These are phyloP conservation scores for Mrakia hoshinonis DNA, from an alignment of 768 basidiomycete genomes.

Conservation along the genomic window DNA sequence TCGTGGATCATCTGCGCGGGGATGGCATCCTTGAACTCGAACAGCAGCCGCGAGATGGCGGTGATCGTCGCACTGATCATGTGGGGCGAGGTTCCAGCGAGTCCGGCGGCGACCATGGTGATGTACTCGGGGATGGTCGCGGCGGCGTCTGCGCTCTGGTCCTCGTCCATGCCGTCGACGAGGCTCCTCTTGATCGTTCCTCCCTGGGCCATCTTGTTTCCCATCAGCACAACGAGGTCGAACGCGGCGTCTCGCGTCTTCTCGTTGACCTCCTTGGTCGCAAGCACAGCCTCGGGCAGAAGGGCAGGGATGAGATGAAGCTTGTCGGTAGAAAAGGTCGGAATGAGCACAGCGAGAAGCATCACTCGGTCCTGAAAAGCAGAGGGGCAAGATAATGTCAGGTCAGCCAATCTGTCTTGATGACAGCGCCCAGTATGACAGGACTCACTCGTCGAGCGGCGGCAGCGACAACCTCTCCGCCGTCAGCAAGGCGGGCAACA, in stretches of 20 bases:
- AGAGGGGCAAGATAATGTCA: slow-evolving; percentile 19
- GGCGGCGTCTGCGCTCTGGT: slow-evolving; percentile 37
- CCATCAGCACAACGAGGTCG: slow-evolving; percentile 83
- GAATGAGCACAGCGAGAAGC: slow-evolving; percentile 61
- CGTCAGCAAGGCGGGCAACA: slow-evolving; percentile 57
- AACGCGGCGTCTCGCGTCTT: slow-evolving; percentile 83
- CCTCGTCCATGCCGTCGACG: slow-evolving; percentile 67
- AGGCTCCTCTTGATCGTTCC: slow-evolving; percentile 69
- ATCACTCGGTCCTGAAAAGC: slow-evolving; percentile 64
- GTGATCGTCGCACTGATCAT: slow-evolving; percentile 98
- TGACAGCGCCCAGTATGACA: too few relatives aligned
- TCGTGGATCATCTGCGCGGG: slow-evolving; percentile 67
- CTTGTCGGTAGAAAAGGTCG: slow-evolving; percentile 56
- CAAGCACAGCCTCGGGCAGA: slow-evolving; percentile 86
- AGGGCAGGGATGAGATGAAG: slow-evolving; percentile 79
- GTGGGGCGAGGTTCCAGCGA: slow-evolving; percentile 86
- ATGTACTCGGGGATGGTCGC: slow-evolving; percentile 85
- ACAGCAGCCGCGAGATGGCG: slow-evolving; percentile 82
- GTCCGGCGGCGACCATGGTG: slow-evolving; percentile 91
- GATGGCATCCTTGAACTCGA: slow-evolving; percentile 83
- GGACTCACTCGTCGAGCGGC: slow-evolving; percentile 77
- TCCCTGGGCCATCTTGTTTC: slow-evolving; percentile 77
- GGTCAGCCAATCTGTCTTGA: too few relatives aligned
- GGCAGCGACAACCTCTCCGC: slow-evolving; percentile 57
- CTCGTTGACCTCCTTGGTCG: slow-evolving; percentile 94